Evolutionary conservation across 2,329 filamentous ascomycete species (phyloP), one percentile per base, ranked within the genome.

Genomic region (Neopestalotiopsis sp.): DNA sequence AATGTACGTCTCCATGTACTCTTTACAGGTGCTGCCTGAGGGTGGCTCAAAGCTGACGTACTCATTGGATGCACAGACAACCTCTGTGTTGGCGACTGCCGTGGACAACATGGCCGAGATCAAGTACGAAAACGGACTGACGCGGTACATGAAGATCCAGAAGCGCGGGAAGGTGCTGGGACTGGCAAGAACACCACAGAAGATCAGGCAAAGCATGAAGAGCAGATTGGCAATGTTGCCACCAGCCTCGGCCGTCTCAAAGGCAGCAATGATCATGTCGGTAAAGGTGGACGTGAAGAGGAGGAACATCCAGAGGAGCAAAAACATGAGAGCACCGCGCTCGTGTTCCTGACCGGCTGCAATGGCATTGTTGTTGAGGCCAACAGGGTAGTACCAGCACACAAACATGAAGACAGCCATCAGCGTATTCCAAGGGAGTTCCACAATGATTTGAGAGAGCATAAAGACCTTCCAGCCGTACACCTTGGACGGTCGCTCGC

Each of bases 401-500:
- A 93, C 85, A 83, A 86, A 96, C 81, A 94, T 90, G 72, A 95
- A 81, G n/a, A 91, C 84, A 4, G 89, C 88, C 85, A 92, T 90
- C 59, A 95, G 80, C 0, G 89, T 86, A 77, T 95, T 93, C 90
- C 92, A 97, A 0, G 94, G 92, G 1, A 97, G 81, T 79, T 97
- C 94, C 69, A 95, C 92, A 34, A 94, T 81, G 70, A 97, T 91
- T 77, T 94, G 92, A 67, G 91, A 88, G 14, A 94, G 82, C 84
- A 96, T 92, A 77, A 96, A 97, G 2, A 93, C 89, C 76, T 91
- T 89, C 94, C 94, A 97, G 57, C 88, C 89, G 80, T 97, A 97
- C 0, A 92, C 89, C 81, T 94, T 94, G 64, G 90, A 92, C 0
- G 92, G 92, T 2, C 92, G 88, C 81, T 96, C 94, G 45, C 93